Evolutionary conservation across 2,329 filamentous ascomycete species (phyloP).

Genomic region (Botryotinia calthae): DNA sequence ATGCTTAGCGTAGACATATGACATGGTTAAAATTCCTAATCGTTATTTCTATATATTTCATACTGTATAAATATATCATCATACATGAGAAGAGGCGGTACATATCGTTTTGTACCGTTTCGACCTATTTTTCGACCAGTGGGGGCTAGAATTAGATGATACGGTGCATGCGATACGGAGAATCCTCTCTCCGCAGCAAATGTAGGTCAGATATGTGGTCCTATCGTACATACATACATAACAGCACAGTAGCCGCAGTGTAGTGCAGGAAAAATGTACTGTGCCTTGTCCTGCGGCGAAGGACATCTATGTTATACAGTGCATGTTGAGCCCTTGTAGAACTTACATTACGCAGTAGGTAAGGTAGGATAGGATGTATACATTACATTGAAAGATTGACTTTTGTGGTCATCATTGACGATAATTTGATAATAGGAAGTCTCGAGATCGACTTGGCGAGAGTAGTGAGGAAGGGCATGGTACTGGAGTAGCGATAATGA

Average conservation of each 20-base stretch:
- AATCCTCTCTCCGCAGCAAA: slow-evolving; percentile 8
- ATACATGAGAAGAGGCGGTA: neutral
- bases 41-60: neutral
- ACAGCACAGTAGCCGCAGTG: slow-evolving; percentile 5
- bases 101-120: neutral
- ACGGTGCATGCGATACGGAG: slow-evolving; percentile 5
- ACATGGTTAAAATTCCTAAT: neutral
- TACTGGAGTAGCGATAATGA: slow-evolving; percentile 16
- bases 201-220: slow-evolving; percentile 15
- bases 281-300: slow-evolving; percentile 13
- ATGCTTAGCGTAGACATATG: neutral
- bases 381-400: slow-evolving; percentile 13
- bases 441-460: slow-evolving; percentile 11
- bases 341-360: neutral
- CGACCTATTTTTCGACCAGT: neutral
- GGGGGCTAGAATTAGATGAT: neutral
- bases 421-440: slow-evolving; percentile 8
- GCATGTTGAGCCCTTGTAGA: slow-evolving; percentile 1
- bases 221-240: slow-evolving; percentile 15
- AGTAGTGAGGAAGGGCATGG: neutral
- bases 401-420: slow-evolving; percentile 5
- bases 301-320: slow-evolving; percentile 2
- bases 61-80: slow-evolving; percentile 9
- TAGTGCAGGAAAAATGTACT: slow-evolving; percentile 9
- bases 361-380: slow-evolving; percentile 3